Conservation (phyloP, 2,329 filamentous ascomycete genomes). For the Nothophoma quercina region DNA sequence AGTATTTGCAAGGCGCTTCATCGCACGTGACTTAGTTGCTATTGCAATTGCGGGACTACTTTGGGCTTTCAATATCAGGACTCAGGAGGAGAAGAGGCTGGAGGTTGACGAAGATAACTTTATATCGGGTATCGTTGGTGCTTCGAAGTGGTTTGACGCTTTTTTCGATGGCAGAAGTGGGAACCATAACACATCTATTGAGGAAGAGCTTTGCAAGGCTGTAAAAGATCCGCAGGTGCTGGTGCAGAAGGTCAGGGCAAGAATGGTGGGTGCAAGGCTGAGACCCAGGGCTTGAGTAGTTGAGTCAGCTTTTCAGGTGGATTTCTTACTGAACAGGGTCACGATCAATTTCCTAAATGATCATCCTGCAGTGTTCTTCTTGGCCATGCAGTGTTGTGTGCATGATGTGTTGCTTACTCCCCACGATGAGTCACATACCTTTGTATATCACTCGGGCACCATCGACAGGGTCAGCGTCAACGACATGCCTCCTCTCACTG, state of each 20-base stretch:
- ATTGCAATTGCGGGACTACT: conserved; percentile 61
- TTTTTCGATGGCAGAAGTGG: conserved; percentile 34
- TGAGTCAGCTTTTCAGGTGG: not conserved
- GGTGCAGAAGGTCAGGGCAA: conserved; percentile 12
- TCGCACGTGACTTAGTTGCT: conserved; percentile 49
- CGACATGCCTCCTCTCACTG: not conserved
- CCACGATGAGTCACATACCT: conserved; percentile 5
- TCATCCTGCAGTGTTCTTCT: no score
- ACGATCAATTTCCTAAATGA: no score
- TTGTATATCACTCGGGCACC: no score
- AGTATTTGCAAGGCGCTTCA: conserved; percentile 36
- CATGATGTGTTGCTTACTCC: not conserved
- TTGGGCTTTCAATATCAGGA: conserved; percentile 58
- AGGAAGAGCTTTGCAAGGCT: conserved; percentile 23
- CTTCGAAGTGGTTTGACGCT: conserved; percentile 36
- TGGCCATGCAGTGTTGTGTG: not conserved
- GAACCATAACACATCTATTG: conserved; percentile 25
- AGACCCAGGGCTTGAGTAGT: conserved; percentile 2
- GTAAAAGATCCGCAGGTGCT: conserved; percentile 18
- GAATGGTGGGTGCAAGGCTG: conserved; percentile 28
- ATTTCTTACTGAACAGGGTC: no score
- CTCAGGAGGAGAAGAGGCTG: no score
- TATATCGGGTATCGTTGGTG: conserved; percentile 27
- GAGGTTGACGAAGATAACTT: no score
- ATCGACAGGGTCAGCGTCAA: not conserved